Conservation (phyloP, 148 eudicot species). For the Rhododendron mucronatum region DNA sequence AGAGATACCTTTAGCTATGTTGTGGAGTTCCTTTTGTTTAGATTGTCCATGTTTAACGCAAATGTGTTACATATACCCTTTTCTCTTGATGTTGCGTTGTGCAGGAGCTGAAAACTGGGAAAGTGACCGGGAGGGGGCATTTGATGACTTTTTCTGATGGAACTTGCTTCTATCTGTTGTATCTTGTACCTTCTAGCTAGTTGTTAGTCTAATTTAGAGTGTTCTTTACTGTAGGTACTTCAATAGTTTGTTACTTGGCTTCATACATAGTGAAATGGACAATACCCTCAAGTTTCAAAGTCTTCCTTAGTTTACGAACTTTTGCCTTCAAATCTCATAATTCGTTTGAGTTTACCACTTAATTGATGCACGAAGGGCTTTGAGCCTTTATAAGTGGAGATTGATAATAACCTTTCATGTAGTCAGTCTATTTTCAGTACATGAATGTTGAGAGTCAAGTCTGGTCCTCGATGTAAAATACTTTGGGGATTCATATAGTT, state of each 20-base stretch:
- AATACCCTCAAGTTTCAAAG: neutral
- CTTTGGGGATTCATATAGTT: neutral
- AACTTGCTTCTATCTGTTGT: slow-evolving; percentile 43
- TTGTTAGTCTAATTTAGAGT: slow-evolving; percentile 14
- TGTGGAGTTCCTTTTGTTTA: slow-evolving; percentile 19
- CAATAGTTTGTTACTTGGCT: slow-evolving; percentile 11
- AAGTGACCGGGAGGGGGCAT: slow-evolving; percentile 95
- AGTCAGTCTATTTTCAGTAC: neutral
- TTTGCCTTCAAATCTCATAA: neutral
- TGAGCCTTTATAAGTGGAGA: neutral
- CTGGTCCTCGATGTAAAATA: neutral
- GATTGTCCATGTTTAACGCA: slow-evolving; percentile 23
- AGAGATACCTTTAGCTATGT: slow-evolving; percentile 5
- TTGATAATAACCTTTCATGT: neutral
- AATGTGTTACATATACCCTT: slow-evolving; percentile 39
- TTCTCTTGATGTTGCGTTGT: slow-evolving; percentile 70
- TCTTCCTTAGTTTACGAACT: neutral
- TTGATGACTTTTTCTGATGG: slow-evolving; percentile 95
- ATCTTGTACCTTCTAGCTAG: slow-evolving; percentile 29
- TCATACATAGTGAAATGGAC: neutral
- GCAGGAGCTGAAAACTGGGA: slow-evolving; percentile 93
- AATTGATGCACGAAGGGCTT: neutral
- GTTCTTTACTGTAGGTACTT: slow-evolving; percentile 24
- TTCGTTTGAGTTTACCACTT: neutral
- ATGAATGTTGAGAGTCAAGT: slow-evolving; percentile 2